A percentile compares a stretch with the other conserved stretches of the same genome.
Evolutionary conservation across 257 asterid species (phyloP).

Genomic region (Osmanthus fragrans): DNA sequence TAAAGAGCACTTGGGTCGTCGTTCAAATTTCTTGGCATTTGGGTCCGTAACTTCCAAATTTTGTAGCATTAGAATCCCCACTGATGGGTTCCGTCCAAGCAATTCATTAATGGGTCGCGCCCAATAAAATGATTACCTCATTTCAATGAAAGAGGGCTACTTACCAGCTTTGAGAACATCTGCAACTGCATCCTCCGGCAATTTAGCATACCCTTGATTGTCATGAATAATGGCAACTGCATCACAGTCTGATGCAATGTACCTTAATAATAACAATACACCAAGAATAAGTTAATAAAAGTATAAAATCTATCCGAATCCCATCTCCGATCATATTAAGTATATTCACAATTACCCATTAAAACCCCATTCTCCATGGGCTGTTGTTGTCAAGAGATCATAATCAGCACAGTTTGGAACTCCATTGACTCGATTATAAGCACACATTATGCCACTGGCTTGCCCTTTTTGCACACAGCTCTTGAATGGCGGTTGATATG

Average conservation of each 20-base stretch:
- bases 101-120: too few species aligned
- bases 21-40: neutral
- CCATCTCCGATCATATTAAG: neutral
- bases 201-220: slow-evolving; percentile 52
- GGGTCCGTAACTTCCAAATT: neutral
- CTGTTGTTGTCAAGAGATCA: slow-evolving; percentile 48
- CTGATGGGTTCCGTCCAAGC: too few species aligned
- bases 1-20: neutral
- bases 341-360: slow-evolving; percentile 42
- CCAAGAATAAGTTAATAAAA: neutral
- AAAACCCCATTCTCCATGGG: slow-evolving; percentile 71
- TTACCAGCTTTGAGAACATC: slow-evolving; percentile 73
- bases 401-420: slow-evolving; percentile 67
- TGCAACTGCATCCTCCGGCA: slow-evolving; percentile 80
- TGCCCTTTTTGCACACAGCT: slow-evolving; percentile 58
- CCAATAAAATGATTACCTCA: neutral
- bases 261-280: slow-evolving; percentile 34
- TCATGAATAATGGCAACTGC: slow-evolving; percentile 56
- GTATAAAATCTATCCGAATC: neutral
- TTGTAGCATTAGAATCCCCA: too few species aligned
- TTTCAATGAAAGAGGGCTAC: neutral
- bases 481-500: slow-evolving; percentile 72
- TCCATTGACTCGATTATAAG: slow-evolving; percentile 68
- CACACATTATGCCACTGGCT: slow-evolving; percentile 73
- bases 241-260: slow-evolving; percentile 71